Percentiles rank a stretch among this genome's conserved stretches.
These are phyloP conservation scores for Byssothecium circinans DNA, from an alignment of 2,329 filamentous ascomycete genomes.

Conservation along the genomic window DNA sequence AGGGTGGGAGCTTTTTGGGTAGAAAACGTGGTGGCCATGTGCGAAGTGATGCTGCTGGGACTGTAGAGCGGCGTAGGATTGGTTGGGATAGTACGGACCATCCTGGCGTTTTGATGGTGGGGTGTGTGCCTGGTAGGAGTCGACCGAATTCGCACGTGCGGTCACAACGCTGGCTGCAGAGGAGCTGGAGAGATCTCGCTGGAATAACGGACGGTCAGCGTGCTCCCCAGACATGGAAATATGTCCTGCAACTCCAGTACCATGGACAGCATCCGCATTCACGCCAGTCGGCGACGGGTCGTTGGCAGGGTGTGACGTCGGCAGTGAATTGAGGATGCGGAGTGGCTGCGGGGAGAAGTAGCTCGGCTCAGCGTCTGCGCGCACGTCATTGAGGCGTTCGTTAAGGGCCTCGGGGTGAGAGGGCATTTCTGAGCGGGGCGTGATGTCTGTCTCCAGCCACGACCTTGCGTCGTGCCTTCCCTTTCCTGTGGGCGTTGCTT, in stretches of 20 bases:
- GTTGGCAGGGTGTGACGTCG: conserved; percentile 33
- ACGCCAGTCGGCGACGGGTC: conserved; percentile 36
- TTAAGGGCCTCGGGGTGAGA: conserved; percentile 29
- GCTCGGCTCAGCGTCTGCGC: conserved; percentile 32
- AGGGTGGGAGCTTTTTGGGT: conserved; percentile 48
- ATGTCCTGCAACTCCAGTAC: conserved; percentile 29
- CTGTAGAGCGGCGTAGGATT: conserved; percentile 54
- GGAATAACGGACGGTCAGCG: conserved; percentile 41
- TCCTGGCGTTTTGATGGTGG: conserved; percentile 25
- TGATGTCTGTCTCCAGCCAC: conserved; percentile 37
- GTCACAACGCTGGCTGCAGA: conserved; percentile 48
- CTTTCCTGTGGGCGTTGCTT: neutral
- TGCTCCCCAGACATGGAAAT: conserved; percentile 18
- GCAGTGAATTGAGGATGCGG: conserved; percentile 36
- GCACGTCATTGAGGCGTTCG: conserved; percentile 19
- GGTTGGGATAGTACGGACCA: conserved; percentile 51
- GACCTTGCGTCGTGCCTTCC: neutral
- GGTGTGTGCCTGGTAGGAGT: conserved; percentile 22
- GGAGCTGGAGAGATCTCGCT: conserved; percentile 46
- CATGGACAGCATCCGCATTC: neutral
- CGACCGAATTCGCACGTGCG: conserved; percentile 40
- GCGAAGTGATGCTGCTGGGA: conserved; percentile 48
- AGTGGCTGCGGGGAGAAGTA: conserved; percentile 46
- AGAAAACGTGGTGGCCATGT: conserved; percentile 41
- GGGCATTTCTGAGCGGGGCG: conserved; percentile 46